Conservation (phyloP, 75 land plant genomes). For the Adiantum capillusveneris region DNA sequence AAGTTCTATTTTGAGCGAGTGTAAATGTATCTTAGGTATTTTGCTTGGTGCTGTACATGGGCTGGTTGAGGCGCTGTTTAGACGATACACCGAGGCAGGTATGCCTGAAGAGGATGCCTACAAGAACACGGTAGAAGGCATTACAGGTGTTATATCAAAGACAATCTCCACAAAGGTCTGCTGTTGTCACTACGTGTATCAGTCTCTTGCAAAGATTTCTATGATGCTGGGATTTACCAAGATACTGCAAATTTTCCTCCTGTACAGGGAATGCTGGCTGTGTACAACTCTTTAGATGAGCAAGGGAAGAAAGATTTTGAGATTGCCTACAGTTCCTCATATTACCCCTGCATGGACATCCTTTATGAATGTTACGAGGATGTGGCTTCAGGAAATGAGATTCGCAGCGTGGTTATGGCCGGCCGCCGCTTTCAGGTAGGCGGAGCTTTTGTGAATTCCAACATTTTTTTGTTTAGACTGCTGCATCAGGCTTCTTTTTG, state of each 20-base stretch:
- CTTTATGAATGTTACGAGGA: constrained; percentile 97
- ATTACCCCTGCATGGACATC: constrained; percentile 91
- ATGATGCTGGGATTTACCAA: too few species aligned
- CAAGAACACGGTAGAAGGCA: constrained; percentile 93
- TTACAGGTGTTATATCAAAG: constrained; percentile 83
- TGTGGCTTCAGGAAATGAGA: constrained; percentile 95
- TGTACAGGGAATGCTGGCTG: constrained; percentile 81
- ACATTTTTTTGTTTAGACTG: neutral
- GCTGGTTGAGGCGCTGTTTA: constrained; percentile 84
- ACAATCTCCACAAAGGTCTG: constrained; percentile 86
- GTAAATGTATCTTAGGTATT: too few species aligned
- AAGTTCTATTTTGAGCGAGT: too few species aligned
- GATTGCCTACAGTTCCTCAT: constrained; percentile 87
- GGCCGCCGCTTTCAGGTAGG: constrained; percentile 90
- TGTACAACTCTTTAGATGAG: constrained; percentile 67
- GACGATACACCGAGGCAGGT: constrained; percentile 91
- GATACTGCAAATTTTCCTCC: too few species aligned
- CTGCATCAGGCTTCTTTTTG: too few species aligned
- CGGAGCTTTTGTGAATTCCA: neutral
- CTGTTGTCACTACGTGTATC: too few species aligned
- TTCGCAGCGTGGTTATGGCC: constrained; percentile 95
- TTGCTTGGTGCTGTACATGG: constrained; percentile 98
- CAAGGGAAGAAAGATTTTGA: constrained; percentile 85
- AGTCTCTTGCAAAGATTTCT: too few species aligned
- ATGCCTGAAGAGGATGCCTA: constrained; percentile 91